Percentiles rank a stretch among this genome's conserved stretches.
Evolutionary conservation across 2,329 filamentous ascomycete genomes (phyloP).

Genomic region (Microdochium nivale): DNA sequence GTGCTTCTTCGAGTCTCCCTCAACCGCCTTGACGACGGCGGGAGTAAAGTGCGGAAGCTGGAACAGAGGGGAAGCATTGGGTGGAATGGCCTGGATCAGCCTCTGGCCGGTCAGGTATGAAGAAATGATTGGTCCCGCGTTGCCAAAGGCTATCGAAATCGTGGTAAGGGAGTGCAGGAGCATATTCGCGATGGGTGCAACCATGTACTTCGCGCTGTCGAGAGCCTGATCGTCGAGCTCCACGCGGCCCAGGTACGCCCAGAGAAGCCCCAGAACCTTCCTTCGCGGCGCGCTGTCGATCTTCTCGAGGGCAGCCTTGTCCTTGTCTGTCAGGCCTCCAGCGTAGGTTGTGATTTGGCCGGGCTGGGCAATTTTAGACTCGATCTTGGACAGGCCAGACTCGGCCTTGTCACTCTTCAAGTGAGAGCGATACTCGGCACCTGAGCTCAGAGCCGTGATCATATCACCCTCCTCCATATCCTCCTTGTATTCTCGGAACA

Average conservation of each 20-base stretch:
- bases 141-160: constrained; percentile 81
- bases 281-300: constrained; percentile 72
- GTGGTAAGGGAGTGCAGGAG: constrained; percentile 82
- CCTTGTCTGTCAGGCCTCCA: constrained; percentile 59
- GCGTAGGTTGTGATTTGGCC: constrained; percentile 43
- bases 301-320: constrained; percentile 68
- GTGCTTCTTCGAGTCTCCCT: constrained; percentile 68
- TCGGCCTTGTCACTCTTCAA: constrained; percentile 74
- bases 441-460: constrained; percentile 71
- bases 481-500: constrained; percentile 90
- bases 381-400: constrained; percentile 71
- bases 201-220: constrained; percentile 80
- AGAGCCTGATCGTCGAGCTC: constrained; percentile 72
- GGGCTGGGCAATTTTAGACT: constrained; percentile 60
- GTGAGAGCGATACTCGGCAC: constrained; percentile 73
- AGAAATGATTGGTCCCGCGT: constrained; percentile 70
- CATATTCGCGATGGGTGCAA: constrained; percentile 76
- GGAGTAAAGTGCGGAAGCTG: constrained; percentile 84
- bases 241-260: constrained; percentile 88
- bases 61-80: constrained; percentile 75
- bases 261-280: constrained; percentile 82
- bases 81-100: constrained; percentile 81
- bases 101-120: constrained; percentile 78
- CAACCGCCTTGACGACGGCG: constrained; percentile 54
- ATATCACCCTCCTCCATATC: constrained; percentile 73